Evolutionary conservation across 2,329 filamentous ascomycete genomes (phyloP), one percentile per base, ranked within the genome.

Genomic region (Plenodomus lindquistii): DNA sequence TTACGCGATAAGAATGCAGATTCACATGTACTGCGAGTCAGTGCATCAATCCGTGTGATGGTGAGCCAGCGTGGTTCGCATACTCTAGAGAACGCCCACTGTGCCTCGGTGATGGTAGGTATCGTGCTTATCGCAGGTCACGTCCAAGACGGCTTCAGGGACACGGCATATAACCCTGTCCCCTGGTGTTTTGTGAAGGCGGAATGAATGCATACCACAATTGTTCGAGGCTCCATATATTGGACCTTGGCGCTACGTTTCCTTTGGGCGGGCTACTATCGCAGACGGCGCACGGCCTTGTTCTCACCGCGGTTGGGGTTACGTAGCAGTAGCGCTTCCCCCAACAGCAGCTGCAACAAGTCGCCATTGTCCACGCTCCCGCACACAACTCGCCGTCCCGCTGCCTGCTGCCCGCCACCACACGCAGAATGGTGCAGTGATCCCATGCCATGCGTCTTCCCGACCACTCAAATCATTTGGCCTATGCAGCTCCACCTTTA

Each of bases 401-500:
- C 48, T 31, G 40, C 37, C 36, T 40, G 40, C 40, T 39, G 39
- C 46, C 36, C 41, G 37, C 46, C 46, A 34, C 19, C 42, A 31
- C 27, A 31, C 29, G 24, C 52, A 39, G 43, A 46, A 71, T 70
- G 69, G 54, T 46, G 40, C 57, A 57, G 52, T 71, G 57, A 67
- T 51, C 62, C 36, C 42, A 60, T 69, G 65, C 60, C 59, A 70
- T 69, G 67, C 65, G 51, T 59, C 52, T 62, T 60, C 49, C 57
- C 57, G 54, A 50, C 53, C 56, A 48, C 52, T 48, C 44, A 48
- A 48, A 53, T 60, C 56, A 55, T 51, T 54, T 65, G 57, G 63
- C 67, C 56, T 66, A 73, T 73, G 70, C 67, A 67, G 66, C 65
- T 70, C 67, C 64, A 52, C 55, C 53, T 46, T 53, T 61, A 57